Percentiles rank a stretch among this genome's conserved stretches.
phyloP scores from a whole-genome alignment of 192 early-diverging fungal genomes.

The Geranomyces variabilis region DNA sequence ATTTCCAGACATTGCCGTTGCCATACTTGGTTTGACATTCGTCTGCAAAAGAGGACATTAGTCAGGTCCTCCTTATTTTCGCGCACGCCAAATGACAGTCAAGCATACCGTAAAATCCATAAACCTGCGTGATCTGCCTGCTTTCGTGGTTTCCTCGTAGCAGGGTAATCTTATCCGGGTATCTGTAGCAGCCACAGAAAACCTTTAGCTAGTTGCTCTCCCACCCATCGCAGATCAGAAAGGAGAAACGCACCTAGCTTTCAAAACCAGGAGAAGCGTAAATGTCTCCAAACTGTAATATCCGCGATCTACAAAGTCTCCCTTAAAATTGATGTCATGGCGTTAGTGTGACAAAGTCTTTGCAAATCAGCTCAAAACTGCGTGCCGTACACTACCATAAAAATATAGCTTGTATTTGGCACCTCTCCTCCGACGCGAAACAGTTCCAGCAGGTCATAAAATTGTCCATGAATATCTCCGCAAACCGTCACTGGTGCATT shows the following conservation, averaged over 20 bases:
- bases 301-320: slow-evolving; percentile 99
- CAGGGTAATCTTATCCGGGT: slow-evolving; percentile 95
- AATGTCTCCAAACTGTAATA: slow-evolving; percentile 98
- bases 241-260: slow-evolving; percentile 71
- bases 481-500: slow-evolving; percentile 89
- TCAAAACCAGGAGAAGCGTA: slow-evolving; percentile 87
- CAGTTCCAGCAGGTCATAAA: slow-evolving; percentile 93
- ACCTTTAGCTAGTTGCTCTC: slow-evolving; percentile 5
- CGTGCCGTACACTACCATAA: slow-evolving; percentile 71
- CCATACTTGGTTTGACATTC: slow-evolving; percentile 95
- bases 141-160: slow-evolving; percentile 97
- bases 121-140: slow-evolving; percentile 95
- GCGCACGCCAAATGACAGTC: background rate
- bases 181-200: slow-evolving; percentile 54
- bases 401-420: slow-evolving; percentile 94
- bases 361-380: too few species aligned
- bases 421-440: slow-evolving; percentile 95
- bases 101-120: slow-evolving; percentile 85
- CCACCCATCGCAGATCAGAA: background rate
- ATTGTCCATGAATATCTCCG: slow-evolving; percentile 98
- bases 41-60: slow-evolving; percentile 50
- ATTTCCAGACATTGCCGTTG: slow-evolving; percentile 94
- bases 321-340: slow-evolving; percentile 50
- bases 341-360: background rate
- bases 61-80: background rate